These are phyloP conservation scores for Thinopyrum elongatum DNA, from an alignment of 176 grass and related monocot genomes.

Conservation along the genomic window DNA sequence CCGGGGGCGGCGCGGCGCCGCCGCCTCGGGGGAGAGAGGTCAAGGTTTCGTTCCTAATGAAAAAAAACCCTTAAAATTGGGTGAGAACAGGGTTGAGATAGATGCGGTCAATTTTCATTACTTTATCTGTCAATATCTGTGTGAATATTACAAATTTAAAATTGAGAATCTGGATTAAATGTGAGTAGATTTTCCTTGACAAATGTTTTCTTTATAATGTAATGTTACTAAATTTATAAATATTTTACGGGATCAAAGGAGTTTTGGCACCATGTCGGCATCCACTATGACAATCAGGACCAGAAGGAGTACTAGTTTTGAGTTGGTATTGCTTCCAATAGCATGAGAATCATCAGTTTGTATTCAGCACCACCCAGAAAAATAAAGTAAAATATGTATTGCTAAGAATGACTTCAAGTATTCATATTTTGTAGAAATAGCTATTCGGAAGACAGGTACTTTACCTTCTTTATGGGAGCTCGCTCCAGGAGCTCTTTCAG, in stretches of 20 bases:
- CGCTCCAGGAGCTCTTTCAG: constrained; percentile 84
- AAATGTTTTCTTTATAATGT: not conserved
- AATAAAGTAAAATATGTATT: not conserved
- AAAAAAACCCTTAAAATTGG: no score
- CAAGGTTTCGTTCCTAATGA: no score
- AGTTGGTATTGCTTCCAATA: no score
- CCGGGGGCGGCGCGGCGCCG: no score
- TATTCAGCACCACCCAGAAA: not conserved
- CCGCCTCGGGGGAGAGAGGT: no score
- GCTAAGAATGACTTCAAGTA: not conserved
- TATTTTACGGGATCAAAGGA: no score
- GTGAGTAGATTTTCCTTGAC: not conserved
- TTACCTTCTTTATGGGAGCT: constrained; percentile 86
- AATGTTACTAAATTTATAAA: no score
- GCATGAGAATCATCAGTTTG: not conserved
- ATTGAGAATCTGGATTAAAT: not conserved
- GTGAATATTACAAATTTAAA: not conserved
- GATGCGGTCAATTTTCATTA: not conserved
- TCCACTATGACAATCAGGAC: no score
- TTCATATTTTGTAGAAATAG: not conserved
- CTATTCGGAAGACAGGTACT: constrained; percentile 16
- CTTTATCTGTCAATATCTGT: not conserved
- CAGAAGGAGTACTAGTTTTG: not conserved
- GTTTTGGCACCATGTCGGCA: no score
- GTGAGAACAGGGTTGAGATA: no score